Evolutionary conservation across 2,329 filamentous ascomycete species (phyloP).

Genomic region (Paramyrothecium sp.): DNA sequence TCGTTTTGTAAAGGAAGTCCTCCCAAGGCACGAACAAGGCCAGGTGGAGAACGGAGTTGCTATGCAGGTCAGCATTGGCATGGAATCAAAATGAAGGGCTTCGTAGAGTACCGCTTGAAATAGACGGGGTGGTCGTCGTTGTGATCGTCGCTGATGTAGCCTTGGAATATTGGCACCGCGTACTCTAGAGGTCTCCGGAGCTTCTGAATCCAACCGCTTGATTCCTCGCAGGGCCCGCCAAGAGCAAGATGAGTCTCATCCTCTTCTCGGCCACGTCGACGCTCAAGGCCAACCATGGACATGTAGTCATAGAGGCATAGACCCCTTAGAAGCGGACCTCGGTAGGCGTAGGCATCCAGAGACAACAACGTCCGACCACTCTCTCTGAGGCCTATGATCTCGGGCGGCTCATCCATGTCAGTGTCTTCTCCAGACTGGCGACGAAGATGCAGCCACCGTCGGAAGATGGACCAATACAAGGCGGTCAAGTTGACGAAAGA

Average conservation of each 20-base stretch:
- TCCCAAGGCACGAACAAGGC: conserved; percentile 9
- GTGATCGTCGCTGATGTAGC: conserved; percentile 9
- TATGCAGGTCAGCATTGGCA: not conserved
- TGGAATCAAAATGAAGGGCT: not conserved
- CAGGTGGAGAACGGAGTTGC: conserved; percentile 8
- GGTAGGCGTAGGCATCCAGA: too few relatives aligned
- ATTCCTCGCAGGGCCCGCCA: conserved; percentile 1
- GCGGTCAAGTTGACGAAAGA: conserved; percentile 1
- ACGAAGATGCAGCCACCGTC: not conserved
- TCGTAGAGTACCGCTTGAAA: conserved; percentile 6
- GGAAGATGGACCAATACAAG: too few relatives aligned
- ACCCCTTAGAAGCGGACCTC: not conserved
- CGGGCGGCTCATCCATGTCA: not conserved
- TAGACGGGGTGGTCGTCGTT: conserved; percentile 8
- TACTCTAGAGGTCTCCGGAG: conserved; percentile 5
- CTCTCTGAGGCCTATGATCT: not conserved
- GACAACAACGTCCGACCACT: not conserved
- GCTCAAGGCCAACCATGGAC: not conserved
- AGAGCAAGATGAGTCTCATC: not conserved
- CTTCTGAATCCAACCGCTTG: conserved; percentile 4
- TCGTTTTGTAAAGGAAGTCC: conserved; percentile 3
- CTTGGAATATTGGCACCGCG: conserved; percentile 5
- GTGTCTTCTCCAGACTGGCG: not conserved
- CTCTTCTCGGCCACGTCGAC: not conserved
- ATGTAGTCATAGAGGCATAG: not conserved